phyloP scores from a whole-genome alignment of 768 basidiomycete genomes.

The Macrocybe gigantea region DNA sequence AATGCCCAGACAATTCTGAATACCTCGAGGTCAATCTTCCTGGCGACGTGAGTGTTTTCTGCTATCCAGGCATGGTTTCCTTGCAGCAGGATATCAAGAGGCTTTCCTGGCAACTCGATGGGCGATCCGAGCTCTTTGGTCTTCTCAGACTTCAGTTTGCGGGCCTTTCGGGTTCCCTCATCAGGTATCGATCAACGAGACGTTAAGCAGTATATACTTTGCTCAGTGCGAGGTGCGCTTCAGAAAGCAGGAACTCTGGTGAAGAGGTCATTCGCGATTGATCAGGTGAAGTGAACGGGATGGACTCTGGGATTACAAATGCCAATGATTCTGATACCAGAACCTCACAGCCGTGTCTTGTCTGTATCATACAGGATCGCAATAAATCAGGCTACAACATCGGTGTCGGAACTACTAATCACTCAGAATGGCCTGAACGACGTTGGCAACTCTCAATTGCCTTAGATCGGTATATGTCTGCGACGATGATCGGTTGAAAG shows the following conservation, averaged over 20 bases:
- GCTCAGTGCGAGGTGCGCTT: slow-evolving; percentile 61
- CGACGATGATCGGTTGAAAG: slow-evolving; percentile 1
- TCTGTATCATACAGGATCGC: background rate
- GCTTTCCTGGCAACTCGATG: slow-evolving; percentile 69
- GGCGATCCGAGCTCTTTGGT: slow-evolving; percentile 74
- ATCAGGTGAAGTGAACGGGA: background rate
- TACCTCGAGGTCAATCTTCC: slow-evolving; percentile 77
- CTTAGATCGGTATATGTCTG: slow-evolving; percentile 96
- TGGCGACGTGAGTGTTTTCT: slow-evolving; percentile 73
- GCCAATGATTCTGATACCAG: too few species aligned
- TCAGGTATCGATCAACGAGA: slow-evolving; percentile 6
- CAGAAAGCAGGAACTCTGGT: slow-evolving; percentile 64
- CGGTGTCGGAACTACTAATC: slow-evolving; percentile 32
- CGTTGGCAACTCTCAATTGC: slow-evolving; percentile 85
- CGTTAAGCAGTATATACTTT: slow-evolving; percentile 34
- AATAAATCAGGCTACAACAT: background rate
- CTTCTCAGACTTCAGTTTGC: slow-evolving; percentile 64
- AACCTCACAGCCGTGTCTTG: background rate
- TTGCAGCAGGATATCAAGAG: slow-evolving; percentile 62
- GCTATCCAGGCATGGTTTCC: slow-evolving; percentile 79
- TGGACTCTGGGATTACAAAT: background rate
- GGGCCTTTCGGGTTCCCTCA: slow-evolving; percentile 38
- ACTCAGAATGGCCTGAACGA: slow-evolving; percentile 87
- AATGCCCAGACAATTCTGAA: background rate
- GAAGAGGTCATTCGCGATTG: slow-evolving; percentile 2